Conservation (phyloP, 345 rosid species). For the Populus pruinosa region DNA sequence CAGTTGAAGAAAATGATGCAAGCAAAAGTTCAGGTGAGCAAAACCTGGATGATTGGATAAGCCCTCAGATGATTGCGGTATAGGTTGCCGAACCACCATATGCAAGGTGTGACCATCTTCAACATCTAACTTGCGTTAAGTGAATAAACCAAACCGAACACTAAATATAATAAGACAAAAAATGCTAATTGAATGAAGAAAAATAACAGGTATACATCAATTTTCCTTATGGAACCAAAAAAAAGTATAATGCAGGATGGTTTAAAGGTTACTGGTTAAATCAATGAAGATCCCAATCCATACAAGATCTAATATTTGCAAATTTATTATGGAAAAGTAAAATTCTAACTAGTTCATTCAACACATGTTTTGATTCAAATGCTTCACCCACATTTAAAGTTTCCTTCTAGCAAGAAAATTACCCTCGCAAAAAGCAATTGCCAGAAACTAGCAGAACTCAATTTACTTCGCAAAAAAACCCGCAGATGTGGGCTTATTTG, state of each 20-base stretch:
- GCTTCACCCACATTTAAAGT: not conserved
- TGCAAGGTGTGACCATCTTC: constrained; percentile 89
- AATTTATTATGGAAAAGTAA: not conserved
- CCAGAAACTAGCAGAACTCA: not conserved
- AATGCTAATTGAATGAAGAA: not conserved
- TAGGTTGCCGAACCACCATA: constrained; percentile 73
- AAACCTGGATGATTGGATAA: constrained; percentile 47
- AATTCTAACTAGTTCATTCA: not conserved
- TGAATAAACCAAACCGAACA: constrained; percentile 1
- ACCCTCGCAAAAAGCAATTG: not conserved
- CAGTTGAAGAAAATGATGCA: not conserved
- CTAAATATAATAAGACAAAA: not conserved
- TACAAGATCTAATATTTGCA: not conserved
- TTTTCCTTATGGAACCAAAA: not conserved
- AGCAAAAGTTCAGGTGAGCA: not conserved
- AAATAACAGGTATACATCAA: not conserved
- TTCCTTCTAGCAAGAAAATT: not conserved
- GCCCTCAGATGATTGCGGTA: constrained; percentile 46
- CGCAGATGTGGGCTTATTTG: not conserved
- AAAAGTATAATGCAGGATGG: not conserved
- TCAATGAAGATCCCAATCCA: not conserved
- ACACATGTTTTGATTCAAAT: not conserved
- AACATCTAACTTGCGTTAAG: constrained; percentile 60
- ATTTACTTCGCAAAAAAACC: not conserved
- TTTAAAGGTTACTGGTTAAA: not conserved